A percentile compares a stretch with the other conserved stretches of the same genome.
phyloP scores from a whole-genome alignment of 805 yeast species.

The Yarrowia sp. region DNA sequence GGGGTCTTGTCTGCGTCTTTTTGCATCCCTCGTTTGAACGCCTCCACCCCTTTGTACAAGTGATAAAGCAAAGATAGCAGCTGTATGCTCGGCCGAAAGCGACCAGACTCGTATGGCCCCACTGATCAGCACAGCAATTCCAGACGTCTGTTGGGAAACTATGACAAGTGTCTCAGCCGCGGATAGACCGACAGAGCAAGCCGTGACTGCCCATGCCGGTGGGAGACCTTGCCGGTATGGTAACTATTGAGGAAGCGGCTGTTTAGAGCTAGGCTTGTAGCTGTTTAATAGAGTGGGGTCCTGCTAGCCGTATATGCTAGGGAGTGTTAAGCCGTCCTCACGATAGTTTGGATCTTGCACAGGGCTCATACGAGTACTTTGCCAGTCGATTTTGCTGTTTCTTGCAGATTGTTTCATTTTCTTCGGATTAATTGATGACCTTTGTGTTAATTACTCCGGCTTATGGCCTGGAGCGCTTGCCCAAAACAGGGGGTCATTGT shows the following conservation, averaged over 20 bases:
- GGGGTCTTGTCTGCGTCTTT: too few relatives aligned
- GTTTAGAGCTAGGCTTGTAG: not conserved
- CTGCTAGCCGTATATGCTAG: not conserved
- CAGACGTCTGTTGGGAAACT: conserved; percentile 1
- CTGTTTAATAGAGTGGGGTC: not conserved
- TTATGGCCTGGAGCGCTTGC: not conserved
- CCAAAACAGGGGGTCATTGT: not conserved
- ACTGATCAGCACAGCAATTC: not conserved
- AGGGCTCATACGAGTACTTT: too few relatives aligned
- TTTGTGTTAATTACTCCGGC: not conserved
- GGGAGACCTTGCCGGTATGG: not conserved
- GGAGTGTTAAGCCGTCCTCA: too few relatives aligned
- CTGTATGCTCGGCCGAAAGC: not conserved
- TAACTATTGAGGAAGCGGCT: not conserved
- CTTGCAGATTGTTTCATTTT: too few relatives aligned
- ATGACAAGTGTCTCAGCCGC: conserved; percentile 3
- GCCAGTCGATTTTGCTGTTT: too few relatives aligned
- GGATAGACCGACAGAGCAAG: not conserved
- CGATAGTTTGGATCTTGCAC: too few relatives aligned
- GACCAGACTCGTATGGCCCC: not conserved
- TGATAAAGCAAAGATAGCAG: not conserved
- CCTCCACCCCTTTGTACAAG: too few relatives aligned
- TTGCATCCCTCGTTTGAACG: too few relatives aligned
- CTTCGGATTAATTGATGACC: not conserved
- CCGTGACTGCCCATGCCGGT: not conserved